Percentiles rank a stretch among this genome's conserved stretches.
Evolutionary conservation across 371 early-diverging fungal genomes (phyloP).

Genomic region (Mucor circinelloides): DNA sequence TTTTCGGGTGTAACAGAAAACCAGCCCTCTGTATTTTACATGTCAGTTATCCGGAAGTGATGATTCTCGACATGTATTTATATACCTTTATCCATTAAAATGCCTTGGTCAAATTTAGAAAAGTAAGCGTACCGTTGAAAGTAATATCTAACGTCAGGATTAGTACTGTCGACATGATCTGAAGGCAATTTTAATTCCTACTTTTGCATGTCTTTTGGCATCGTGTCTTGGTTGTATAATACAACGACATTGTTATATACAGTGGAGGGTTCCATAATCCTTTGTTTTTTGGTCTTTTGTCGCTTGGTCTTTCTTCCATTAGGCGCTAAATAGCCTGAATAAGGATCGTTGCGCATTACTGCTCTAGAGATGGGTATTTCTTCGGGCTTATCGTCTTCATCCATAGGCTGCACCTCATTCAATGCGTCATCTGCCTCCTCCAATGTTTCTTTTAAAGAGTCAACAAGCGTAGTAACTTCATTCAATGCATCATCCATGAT

Average conservation of each 20-base stretch:
- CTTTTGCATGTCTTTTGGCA: slow-evolving; percentile 34
- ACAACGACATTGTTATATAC: slow-evolving; percentile 33
- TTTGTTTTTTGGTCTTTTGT: slow-evolving; percentile 4
- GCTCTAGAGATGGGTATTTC: slow-evolving; percentile 2
- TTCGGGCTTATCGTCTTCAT: not conserved
- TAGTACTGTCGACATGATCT: not conserved
- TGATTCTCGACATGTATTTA: not conserved
- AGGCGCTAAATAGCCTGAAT: slow-evolving; percentile 11
- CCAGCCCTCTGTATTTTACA: slow-evolving; percentile 76
- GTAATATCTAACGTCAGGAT: slow-evolving; percentile 72
- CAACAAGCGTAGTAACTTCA: not conserved
- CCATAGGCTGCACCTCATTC: not conserved
- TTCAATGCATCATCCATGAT: not conserved
- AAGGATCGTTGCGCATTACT: slow-evolving; percentile 5
- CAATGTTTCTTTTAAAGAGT: not conserved
- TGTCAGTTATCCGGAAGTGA: not conserved
- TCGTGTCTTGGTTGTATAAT: slow-evolving; percentile 28
- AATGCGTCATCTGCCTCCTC: not conserved
- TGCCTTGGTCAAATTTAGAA: slow-evolving; percentile 82
- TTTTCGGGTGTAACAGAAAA: slow-evolving; percentile 95
- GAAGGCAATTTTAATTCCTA: not conserved
- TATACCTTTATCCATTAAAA: slow-evolving; percentile 79
- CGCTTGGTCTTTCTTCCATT: slow-evolving; percentile 4
- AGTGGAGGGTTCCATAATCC: not conserved
- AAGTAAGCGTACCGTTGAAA: slow-evolving; percentile 83